Evolutionary conservation across 2,329 filamentous ascomycete genomes (phyloP), one percentile per base, ranked within the genome.

Genomic region (Fusarium albosuccineum): DNA sequence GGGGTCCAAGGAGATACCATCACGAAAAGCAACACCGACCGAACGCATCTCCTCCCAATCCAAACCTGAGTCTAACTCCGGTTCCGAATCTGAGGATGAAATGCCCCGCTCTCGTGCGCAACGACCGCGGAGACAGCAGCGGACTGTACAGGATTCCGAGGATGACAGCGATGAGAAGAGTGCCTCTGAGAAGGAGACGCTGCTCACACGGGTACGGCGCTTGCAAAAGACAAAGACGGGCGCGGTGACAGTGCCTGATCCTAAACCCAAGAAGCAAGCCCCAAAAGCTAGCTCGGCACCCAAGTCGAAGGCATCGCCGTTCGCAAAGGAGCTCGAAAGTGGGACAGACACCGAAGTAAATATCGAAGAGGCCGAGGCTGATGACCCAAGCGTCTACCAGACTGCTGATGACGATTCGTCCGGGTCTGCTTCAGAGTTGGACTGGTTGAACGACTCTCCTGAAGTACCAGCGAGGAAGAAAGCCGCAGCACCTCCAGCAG

Each of bases 331-430:
- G 26, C 53, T 64, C 9, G 64, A 64, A 4, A 50, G 46, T 13
- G 52, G 40, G 16, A 60, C 60, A 26, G 63, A 70, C 4, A 53
- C 51, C 7, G 66, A 62, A 29, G 50, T 26, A 9, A 14, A 54
- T 4, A 26, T 52, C n/a, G 22, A 63, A 22, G 37, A 69, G 39
- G 55, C 41, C 8, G 54, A 52, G 30, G 64, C 63, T 3, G 67
- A 76, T 6, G 71, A 74, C 9, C 51, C 63, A 17, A 74, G 70
- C 49, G 14, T 70, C 9, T 76, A 72, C 33, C 66, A 70, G 36
- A 75, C 74, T 9, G 69, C 68, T 40, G 68, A 64, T 5, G 59
- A 73, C 3, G 51, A 65, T 36, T 65, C 62, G 5, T 73, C 71
- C 3, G 66, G 55, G 9, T 68, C 62, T 29, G 48, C 30, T 3